Conservation (phyloP, 2,329 filamentous ascomycete genomes). For the Penicillium vulpinum region DNA sequence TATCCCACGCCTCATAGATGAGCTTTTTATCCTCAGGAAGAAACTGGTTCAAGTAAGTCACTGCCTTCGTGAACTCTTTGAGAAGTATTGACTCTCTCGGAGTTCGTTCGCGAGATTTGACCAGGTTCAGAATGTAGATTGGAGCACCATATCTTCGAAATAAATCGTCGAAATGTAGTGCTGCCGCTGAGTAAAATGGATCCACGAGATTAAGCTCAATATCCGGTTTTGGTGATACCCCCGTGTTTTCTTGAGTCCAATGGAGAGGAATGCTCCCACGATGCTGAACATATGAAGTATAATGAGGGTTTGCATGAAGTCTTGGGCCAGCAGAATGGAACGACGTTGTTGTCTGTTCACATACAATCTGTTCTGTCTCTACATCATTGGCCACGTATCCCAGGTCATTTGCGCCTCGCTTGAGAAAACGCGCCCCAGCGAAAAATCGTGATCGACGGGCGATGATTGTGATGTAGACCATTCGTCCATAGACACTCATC, state of each 20-base stretch:
- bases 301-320: conserved; percentile 83
- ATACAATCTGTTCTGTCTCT: conserved; percentile 97
- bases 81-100: conserved; percentile 90
- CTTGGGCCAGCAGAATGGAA: conserved; percentile 88
- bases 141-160: conserved; percentile 92
- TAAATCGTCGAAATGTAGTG: conserved; percentile 90
- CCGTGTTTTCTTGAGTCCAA: conserved; percentile 95
- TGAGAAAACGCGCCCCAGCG: conserved; percentile 89
- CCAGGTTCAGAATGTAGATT: conserved; percentile 85
- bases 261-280: conserved; percentile 94
- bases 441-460: conserved; percentile 90
- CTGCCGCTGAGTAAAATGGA: conserved; percentile 91
- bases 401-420: conserved; percentile 89
- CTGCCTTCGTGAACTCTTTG: conserved; percentile 80
- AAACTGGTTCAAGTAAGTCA: conserved; percentile 93
- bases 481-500: conserved; percentile 80
- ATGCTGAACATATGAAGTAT: conserved; percentile 96
- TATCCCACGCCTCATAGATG: conserved; percentile 94
- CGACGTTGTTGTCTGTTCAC: conserved; percentile 89
- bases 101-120: conserved; percentile 83
- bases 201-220: conserved; percentile 95
- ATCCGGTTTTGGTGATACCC: conserved; percentile 92
- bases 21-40: conserved; percentile 82
- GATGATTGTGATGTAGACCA: conserved; percentile 90
- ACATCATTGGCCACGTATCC: conserved; percentile 98